Evolutionary conservation across 2,329 filamentous ascomycete genomes (phyloP).

Genomic region (Bisporella sp.): DNA sequence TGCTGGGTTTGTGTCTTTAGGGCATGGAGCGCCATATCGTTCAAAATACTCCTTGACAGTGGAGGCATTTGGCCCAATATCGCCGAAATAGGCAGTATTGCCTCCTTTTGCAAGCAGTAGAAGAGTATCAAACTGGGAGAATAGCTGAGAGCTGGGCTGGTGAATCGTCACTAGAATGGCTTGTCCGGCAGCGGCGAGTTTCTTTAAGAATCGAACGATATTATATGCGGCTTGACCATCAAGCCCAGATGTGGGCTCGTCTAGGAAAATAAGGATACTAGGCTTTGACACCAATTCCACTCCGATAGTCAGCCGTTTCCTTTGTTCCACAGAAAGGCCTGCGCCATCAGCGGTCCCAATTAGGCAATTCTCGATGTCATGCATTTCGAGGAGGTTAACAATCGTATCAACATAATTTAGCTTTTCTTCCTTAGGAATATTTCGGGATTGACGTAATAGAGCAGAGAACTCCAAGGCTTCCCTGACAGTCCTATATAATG

Average conservation of each 20-base stretch:
- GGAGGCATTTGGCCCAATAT: conserved; percentile 53
- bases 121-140: conserved; percentile 51
- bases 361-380: conserved; percentile 40
- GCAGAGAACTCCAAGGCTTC: conserved; percentile 66
- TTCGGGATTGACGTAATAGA: conserved; percentile 51
- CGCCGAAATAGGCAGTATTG: conserved; percentile 62
- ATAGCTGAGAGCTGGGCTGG: conserved; percentile 46
- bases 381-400: conserved; percentile 57
- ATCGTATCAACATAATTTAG: conserved; percentile 60
- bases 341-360: conserved; percentile 28
- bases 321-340: conserved; percentile 54
- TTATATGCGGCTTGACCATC: conserved; percentile 59
- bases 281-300: conserved; percentile 51
- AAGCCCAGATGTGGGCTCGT: conserved; percentile 55
- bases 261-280: conserved; percentile 52
- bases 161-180: conserved; percentile 49
- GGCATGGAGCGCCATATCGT: conserved; percentile 37
- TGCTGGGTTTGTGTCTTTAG: conserved; percentile 33
- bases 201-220: conserved; percentile 54
- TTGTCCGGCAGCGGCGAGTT: conserved; percentile 48
- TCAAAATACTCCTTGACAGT: conserved; percentile 57
- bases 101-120: conserved; percentile 59
- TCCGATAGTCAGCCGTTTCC: conserved; percentile 57
- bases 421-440: conserved; percentile 51
- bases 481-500: conserved; percentile 51